Conservation (phyloP, 1,284 basidiomycete species). For the Butyriboletus regius region DNA sequence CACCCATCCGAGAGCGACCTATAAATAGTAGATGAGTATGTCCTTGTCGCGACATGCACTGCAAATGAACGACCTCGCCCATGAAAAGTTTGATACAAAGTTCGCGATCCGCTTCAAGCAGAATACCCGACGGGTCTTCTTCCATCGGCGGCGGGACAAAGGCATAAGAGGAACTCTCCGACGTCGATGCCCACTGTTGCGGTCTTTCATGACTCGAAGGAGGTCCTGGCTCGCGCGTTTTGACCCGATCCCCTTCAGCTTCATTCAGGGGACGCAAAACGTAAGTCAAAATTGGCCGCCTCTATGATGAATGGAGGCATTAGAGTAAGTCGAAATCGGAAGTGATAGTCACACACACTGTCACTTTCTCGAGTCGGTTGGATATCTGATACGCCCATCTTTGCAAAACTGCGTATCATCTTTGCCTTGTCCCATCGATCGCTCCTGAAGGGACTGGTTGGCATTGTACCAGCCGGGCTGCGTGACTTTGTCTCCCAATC, state of each 20-base stretch:
- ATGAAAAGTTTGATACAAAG: constrained; percentile 72
- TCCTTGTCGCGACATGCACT: neutral
- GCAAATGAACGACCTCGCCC: constrained; percentile 46
- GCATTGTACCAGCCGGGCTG: constrained; percentile 30
- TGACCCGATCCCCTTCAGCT: constrained; percentile 36
- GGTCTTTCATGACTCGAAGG: constrained; percentile 13
- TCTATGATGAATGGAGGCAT: constrained; percentile 23
- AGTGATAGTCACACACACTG: constrained; percentile 12
- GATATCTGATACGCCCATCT: constrained; percentile 40
- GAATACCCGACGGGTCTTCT: constrained; percentile 37
- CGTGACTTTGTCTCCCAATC: constrained; percentile 53
- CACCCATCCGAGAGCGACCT: constrained; percentile 73
- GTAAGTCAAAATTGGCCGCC: constrained; percentile 39
- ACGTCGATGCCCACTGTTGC: neutral
- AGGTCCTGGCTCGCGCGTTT: constrained; percentile 35
- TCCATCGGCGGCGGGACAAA: neutral
- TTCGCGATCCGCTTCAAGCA: constrained; percentile 65
- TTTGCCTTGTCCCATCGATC: constrained; percentile 64
- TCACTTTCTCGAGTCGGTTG: constrained; percentile 10
- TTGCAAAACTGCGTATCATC: constrained; percentile 71
- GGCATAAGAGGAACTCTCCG: constrained; percentile 2
- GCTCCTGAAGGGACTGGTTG: constrained; percentile 41
- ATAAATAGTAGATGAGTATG: constrained; percentile 5
- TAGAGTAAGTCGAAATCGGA: neutral
- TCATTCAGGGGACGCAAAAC: constrained; percentile 37